phyloP scores from a whole-genome alignment of 371 early-diverging fungal genomes.

The Mucor mucedo region DNA sequence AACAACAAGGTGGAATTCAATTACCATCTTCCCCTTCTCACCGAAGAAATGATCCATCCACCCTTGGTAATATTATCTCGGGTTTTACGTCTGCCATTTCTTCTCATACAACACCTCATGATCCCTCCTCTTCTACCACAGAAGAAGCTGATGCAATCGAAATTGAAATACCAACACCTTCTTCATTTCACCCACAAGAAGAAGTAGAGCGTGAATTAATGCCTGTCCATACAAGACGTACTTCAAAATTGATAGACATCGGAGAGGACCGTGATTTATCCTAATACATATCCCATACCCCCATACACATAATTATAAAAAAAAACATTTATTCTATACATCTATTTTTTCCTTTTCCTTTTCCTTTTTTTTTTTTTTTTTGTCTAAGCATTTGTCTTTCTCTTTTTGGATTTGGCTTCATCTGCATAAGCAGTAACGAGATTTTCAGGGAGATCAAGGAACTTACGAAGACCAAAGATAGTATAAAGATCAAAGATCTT shows the following conservation, averaged over 20 bases:
- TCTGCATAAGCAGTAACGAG: conserved; percentile 20
- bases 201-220: conserved; percentile 37
- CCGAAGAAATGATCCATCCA: conserved; percentile 20
- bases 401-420: conserved; percentile 39
- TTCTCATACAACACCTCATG: conserved; percentile 9
- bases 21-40: conserved; percentile 24
- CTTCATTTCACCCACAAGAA: conserved; percentile 25
- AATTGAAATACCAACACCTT: conserved; percentile 53
- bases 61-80: conserved; percentile 30
- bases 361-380: conserved; percentile 8
- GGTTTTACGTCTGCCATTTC: conserved; percentile 33
- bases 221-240: conserved; percentile 21
- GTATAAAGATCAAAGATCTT: conserved; percentile 55
- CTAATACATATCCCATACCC: conserved; percentile 14
- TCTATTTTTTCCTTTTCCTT: conserved; percentile 8
- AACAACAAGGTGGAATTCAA: conserved; percentile 18
- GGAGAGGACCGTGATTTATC: conserved; percentile 32
- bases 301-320: neutral
- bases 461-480: conserved; percentile 62
- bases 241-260: conserved; percentile 27
- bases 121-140: neutral
- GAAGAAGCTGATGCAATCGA: conserved; percentile 48
- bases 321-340: neutral
- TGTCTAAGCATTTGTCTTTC: conserved; percentile 30
- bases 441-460: conserved; percentile 46